Conservation (phyloP, 2,329 filamentous ascomycete genomes). For the Epichloe scottii region DNA sequence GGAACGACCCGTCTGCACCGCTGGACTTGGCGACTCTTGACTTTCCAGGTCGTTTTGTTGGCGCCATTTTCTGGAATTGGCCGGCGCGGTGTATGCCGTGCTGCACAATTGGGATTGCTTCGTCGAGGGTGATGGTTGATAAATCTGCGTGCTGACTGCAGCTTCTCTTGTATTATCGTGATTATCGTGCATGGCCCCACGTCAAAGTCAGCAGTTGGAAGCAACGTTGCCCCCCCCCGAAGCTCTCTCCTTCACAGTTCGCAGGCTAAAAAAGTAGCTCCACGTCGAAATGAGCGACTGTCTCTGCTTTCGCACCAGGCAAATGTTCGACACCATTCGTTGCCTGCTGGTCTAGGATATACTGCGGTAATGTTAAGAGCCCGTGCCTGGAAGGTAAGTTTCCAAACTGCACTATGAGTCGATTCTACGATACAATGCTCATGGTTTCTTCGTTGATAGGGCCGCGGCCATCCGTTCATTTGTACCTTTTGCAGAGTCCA, state of each 20-base stretch:
- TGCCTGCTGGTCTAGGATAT: conserved; percentile 2
- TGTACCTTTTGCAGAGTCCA: conserved; percentile 27
- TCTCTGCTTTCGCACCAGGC: background rate
- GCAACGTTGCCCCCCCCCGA: background rate
- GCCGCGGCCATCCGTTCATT: conserved; percentile 26
- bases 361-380: conserved; percentile 30
- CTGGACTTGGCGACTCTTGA: conserved; percentile 15
- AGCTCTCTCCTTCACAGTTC: background rate
- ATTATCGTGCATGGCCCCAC: too few species aligned
- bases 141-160: background rate
- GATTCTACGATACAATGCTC: conserved; percentile 5
- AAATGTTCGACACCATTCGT: background rate
- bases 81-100: background rate
- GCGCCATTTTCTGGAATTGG: conserved; percentile 14
- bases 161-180: too few species aligned
- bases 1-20: conserved; percentile 25
- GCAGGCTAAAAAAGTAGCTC: background rate
- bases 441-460: conserved; percentile 13
- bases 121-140: background rate
- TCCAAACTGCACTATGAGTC: background rate
- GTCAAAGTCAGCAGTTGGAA: too few species aligned
- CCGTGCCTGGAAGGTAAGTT: conserved; percentile 26
- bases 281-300: background rate
- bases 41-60: conserved; percentile 22
- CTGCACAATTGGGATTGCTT: background rate